Evolutionary conservation across 75 land plant species (phyloP).

Genomic region (Picea sitchensis): DNA sequence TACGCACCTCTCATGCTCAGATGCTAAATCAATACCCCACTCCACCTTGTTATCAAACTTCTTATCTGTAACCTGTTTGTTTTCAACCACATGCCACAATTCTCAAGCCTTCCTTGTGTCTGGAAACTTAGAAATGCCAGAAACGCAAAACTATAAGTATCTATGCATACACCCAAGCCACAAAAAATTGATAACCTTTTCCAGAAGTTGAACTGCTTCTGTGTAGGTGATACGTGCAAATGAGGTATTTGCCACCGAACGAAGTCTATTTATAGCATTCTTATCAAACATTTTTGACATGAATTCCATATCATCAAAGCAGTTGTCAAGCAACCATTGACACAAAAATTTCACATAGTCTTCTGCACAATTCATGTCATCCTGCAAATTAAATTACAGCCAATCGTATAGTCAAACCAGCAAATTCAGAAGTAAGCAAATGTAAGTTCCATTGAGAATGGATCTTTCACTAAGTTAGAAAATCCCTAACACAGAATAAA

Average conservation of each 20-base stretch:
- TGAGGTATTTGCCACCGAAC: constrained; percentile 62
- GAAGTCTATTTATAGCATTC: constrained; percentile 63
- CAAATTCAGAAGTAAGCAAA: background rate
- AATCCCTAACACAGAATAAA: background rate
- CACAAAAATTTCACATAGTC: constrained; percentile 86
- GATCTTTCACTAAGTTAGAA: background rate
- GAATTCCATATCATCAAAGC: constrained; percentile 93
- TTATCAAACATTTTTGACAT: constrained; percentile 71
- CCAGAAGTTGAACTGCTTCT: constrained; percentile 66
- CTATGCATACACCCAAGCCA: background rate
- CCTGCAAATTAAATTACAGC: constrained; percentile 45
- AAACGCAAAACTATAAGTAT: background rate
- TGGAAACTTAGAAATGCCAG: background rate
- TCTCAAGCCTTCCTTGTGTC: background rate
- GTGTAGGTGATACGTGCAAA: constrained; percentile 88
- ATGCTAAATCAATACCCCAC: constrained; percentile 98
- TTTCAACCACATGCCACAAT: background rate
- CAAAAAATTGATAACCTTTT: constrained; percentile 33
- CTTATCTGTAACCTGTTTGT: constrained; percentile 55
- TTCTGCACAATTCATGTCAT: constrained; percentile 99
- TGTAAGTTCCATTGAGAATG: too few species aligned
- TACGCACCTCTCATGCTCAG: constrained; percentile 95
- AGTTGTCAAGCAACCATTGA: constrained; percentile 93
- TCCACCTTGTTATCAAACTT: constrained; percentile 90
- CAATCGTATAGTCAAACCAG: background rate